These are phyloP conservation scores for Phanerodontia chrysosporium DNA, from an alignment of 768 basidiomycete species.

Conservation along the genomic window DNA sequence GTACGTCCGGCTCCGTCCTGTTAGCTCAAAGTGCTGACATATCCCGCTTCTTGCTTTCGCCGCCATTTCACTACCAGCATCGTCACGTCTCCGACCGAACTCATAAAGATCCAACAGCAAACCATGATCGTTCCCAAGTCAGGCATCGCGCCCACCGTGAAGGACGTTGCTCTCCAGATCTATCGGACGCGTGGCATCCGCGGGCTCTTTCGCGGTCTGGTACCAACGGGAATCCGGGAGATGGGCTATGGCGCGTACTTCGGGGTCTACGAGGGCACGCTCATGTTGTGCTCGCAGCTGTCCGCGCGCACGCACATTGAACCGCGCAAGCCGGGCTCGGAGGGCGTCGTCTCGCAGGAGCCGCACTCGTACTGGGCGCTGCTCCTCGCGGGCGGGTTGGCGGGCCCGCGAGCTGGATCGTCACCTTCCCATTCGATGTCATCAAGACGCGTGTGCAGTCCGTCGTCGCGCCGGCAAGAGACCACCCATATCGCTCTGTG, in stretches of 20 bases:
- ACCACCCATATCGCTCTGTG: constrained; percentile 56
- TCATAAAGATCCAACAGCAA: constrained; percentile 86
- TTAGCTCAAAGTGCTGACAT: background rate
- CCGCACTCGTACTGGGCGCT: constrained; percentile 50
- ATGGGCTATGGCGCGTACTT: constrained; percentile 87
- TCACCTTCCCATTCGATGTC: constrained; percentile 86
- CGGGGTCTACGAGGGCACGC: constrained; percentile 57
- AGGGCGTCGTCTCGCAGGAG: constrained; percentile 27
- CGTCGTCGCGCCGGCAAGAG: constrained; percentile 10
- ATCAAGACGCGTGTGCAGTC: constrained; percentile 88
- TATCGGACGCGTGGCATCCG: constrained; percentile 50
- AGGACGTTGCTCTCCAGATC: constrained; percentile 53
- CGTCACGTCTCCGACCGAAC: constrained; percentile 79
- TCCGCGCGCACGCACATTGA: background rate
- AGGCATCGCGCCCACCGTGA: constrained; percentile 27
- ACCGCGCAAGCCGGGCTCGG: constrained; percentile 14
- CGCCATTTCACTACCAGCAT: no score
- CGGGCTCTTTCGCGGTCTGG: constrained; percentile 75
- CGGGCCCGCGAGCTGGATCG: constrained; percentile 72
- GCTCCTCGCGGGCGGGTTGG: constrained; percentile 70
- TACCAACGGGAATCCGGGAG: constrained; percentile 55
- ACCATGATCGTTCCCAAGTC: constrained; percentile 28
- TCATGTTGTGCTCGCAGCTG: constrained; percentile 37
- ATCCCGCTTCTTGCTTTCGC: no score
- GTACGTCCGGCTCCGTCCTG: constrained; percentile 40